phyloP scores from a whole-genome alignment of 208 protist genomes.

The Trypanosomatidae sp. region DNA sequence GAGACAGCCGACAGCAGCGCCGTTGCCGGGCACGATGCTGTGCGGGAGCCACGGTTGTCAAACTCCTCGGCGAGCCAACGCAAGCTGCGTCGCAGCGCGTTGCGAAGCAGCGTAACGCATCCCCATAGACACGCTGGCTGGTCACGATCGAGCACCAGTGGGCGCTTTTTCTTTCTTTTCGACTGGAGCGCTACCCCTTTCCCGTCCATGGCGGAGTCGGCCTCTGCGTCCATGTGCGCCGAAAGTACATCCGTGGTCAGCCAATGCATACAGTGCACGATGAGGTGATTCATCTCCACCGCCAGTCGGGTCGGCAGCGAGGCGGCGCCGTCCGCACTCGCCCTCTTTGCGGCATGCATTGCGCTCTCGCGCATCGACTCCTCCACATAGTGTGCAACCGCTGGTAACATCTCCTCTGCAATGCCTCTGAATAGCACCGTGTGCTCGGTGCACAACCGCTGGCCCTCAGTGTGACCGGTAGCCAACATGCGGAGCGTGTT shows the following conservation, averaged over 20 bases:
- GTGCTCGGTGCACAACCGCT: slow-evolving; percentile 53
- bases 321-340: neutral
- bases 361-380: slow-evolving; percentile 12
- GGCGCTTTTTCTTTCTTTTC: neutral
- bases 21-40: neutral
- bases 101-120: slow-evolving; percentile 40
- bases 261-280: slow-evolving; percentile 64
- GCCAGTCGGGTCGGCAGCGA: slow-evolving; percentile 40
- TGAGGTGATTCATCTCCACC: slow-evolving; percentile 62
- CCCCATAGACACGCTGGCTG: slow-evolving; percentile 51
- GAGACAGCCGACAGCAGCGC: slow-evolving; percentile 29
- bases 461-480: slow-evolving; percentile 25
- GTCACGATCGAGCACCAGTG: slow-evolving; percentile 60
- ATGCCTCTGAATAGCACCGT: slow-evolving; percentile 32
- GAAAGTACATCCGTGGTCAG: slow-evolving; percentile 49
- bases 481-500: slow-evolving; percentile 58
- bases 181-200: neutral
- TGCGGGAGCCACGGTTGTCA: neutral
- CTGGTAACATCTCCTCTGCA: slow-evolving; percentile 39
- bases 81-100: slow-evolving; percentile 55
- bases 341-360: neutral
- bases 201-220: neutral
- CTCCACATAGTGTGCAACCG: slow-evolving; percentile 43
- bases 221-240: slow-evolving; percentile 27
- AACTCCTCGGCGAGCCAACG: slow-evolving; percentile 39